Evolutionary conservation across 805 yeast species (phyloP).

Genomic region (Kazachstania psychrophila): DNA sequence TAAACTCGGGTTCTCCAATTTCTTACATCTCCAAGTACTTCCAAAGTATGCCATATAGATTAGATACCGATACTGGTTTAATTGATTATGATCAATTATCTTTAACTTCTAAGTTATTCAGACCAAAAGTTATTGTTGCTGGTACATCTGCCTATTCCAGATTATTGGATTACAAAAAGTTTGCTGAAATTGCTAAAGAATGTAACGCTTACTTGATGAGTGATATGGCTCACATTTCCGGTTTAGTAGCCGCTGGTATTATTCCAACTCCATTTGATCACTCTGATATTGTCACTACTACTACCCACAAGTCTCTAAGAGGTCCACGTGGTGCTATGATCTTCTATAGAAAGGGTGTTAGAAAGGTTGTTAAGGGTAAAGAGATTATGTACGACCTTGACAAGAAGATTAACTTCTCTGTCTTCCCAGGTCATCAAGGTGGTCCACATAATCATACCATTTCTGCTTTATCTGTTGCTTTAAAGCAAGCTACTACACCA

Average conservation of each 20-base stretch:
- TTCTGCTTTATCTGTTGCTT: slow-evolving; percentile 89
- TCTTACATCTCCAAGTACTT: slow-evolving; percentile 88
- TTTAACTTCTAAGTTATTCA: slow-evolving; percentile 72
- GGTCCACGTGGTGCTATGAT: slow-evolving; percentile 99
- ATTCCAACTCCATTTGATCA: slow-evolving; percentile 86
- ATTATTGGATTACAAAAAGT: slow-evolving; percentile 78
- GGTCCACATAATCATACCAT: slow-evolving; percentile 99
- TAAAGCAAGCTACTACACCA: slow-evolving; percentile 83
- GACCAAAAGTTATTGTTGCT: slow-evolving; percentile 92
- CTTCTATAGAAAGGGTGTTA: slow-evolving; percentile 90
- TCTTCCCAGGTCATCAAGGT: slow-evolving; percentile 99
- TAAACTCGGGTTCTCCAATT: slow-evolving; percentile 72
- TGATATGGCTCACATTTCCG: slow-evolving; percentile 98
- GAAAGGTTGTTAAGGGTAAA: slow-evolving; percentile 73
- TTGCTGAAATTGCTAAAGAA: slow-evolving; percentile 83
- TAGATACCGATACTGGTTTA: slow-evolving; percentile 75
- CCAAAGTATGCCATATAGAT: slow-evolving; percentile 95
- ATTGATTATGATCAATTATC: slow-evolving; percentile 87
- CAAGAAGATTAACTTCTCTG: slow-evolving; percentile 87
- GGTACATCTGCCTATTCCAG: slow-evolving; percentile 97
- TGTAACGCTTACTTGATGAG: slow-evolving; percentile 88
- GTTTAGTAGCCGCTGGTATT: slow-evolving; percentile 90
- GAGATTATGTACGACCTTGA: slow-evolving; percentile 82
- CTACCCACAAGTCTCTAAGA: slow-evolving; percentile 94
- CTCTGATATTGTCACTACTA: slow-evolving; percentile 94